These are phyloP conservation scores for Daldinia vernicosa DNA, from an alignment of 495 filamentous ascomycete species.

Conservation along the genomic window DNA sequence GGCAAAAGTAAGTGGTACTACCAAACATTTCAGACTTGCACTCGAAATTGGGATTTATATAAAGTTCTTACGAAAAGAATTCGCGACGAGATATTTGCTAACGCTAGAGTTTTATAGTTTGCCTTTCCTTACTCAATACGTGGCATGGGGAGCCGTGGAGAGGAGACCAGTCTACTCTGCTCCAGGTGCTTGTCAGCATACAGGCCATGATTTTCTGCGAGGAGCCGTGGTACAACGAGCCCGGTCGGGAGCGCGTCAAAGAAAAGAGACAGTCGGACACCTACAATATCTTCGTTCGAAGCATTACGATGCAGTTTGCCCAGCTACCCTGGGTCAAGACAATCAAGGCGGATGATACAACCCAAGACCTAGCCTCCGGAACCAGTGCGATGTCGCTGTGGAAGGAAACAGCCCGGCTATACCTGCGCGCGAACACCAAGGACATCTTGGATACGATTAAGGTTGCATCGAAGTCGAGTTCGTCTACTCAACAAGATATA, in stretches of 20 bases:
- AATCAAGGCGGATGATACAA: conserved; percentile 13
- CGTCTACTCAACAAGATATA: neutral
- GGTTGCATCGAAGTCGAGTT: conserved; percentile 3
- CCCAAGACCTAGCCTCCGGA: neutral
- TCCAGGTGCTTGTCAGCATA: conserved; percentile 68
- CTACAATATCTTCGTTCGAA: conserved; percentile 53
- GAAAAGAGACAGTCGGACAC: conserved; percentile 36
- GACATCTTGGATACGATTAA: conserved; percentile 10
- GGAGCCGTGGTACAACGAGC: conserved; percentile 68
- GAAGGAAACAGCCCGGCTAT: conserved; percentile 21
- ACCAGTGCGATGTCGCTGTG: conserved; percentile 5
- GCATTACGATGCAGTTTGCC: conserved; percentile 55
- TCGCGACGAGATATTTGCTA: conserved; percentile 30
- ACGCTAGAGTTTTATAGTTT: conserved; percentile 49
- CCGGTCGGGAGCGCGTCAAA: conserved; percentile 50
- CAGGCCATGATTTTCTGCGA: conserved; percentile 70
- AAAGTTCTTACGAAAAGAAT: too few relatives aligned
- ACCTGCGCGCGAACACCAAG: conserved; percentile 19
- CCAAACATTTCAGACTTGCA: neutral
- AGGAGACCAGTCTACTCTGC: conserved; percentile 61
- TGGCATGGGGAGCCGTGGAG: conserved; percentile 66
- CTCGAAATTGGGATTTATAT: too few relatives aligned
- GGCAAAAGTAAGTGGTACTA: conserved; percentile 58
- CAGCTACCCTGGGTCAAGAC: conserved; percentile 59
- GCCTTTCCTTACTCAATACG: conserved; percentile 67